Evolutionary conservation across 805 yeast genomes (phyloP).

Genomic region (Kazachstania viticola): DNA sequence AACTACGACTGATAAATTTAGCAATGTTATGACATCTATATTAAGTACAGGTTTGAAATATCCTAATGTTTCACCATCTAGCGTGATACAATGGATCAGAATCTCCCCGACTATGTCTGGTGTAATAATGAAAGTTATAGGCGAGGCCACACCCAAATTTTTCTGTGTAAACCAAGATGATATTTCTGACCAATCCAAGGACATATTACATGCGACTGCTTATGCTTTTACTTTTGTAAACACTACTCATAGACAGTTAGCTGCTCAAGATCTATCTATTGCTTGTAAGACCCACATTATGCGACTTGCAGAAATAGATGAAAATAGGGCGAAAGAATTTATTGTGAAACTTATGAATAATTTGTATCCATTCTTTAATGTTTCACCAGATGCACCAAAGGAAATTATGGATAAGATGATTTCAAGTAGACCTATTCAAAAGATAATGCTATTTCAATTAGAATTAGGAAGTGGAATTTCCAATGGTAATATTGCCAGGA

Average conservation of each 20-base stretch:
- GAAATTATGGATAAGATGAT: conserved; percentile 27
- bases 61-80: conserved; percentile 14
- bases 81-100: conserved; percentile 20
- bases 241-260: conserved; percentile 24
- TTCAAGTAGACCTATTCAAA: conserved; percentile 27
- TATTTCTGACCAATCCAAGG: conserved; percentile 9
- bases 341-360: conserved; percentile 17
- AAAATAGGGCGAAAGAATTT: conserved; percentile 18
- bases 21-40: conserved; percentile 20
- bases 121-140: conserved; percentile 14
- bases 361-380: conserved; percentile 25
- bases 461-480: conserved; percentile 24
- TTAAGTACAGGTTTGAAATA: conserved; percentile 21
- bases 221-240: conserved; percentile 27
- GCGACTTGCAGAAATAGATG: conserved; percentile 12
- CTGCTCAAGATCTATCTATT: conserved; percentile 27
- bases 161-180: conserved; percentile 9
- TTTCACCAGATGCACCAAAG: conserved; percentile 26
- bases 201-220: conserved; percentile 20
- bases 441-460: conserved; percentile 24
- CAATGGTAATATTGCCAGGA: conserved; percentile 18
- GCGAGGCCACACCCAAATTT: conserved; percentile 12
- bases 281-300: conserved; percentile 24
- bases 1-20: conserved; percentile 14
- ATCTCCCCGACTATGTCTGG: conserved; percentile 28